phyloP scores from a whole-genome alignment of 1,284 basidiomycete genomes.

The Anthracocystis walkeri region DNA sequence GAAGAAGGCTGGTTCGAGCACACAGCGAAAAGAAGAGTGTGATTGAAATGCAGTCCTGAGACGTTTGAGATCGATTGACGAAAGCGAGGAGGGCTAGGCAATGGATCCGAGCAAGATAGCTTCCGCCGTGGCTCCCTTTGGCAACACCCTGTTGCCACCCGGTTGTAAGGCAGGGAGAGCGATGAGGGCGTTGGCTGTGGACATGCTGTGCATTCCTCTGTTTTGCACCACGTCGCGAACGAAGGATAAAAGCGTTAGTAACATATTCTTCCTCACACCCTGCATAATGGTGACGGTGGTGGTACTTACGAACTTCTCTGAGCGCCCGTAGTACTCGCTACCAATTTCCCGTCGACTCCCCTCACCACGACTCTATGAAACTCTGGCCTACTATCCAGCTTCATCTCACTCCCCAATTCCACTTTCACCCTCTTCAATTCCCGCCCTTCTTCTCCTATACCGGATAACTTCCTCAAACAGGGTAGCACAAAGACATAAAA shows the following conservation, averaged over 20 bases:
- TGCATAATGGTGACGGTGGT: too few relatives aligned
- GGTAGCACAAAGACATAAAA: slow-evolving; percentile 88
- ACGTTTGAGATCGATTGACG: too few relatives aligned
- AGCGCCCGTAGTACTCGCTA: slow-evolving; percentile 73
- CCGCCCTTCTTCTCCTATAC: slow-evolving; percentile 65
- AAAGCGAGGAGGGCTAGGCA: slow-evolving; percentile 6
- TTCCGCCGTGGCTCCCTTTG: slow-evolving; percentile 11
- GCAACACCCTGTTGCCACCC: not conserved
- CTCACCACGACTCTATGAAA: slow-evolving; percentile 82
- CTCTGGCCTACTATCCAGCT: slow-evolving; percentile 80
- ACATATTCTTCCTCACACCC: too few relatives aligned
- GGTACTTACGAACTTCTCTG: slow-evolving; percentile 49
- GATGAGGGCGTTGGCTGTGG: slow-evolving; percentile 60
- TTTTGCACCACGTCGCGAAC: not conserved
- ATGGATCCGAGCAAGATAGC: slow-evolving; percentile 52
- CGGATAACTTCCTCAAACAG: slow-evolving; percentile 76
- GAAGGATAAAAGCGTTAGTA: not conserved
- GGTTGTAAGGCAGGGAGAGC: slow-evolving; percentile 43
- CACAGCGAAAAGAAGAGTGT: too few relatives aligned
- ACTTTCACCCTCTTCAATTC: slow-evolving; percentile 78
- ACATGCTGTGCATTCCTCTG: slow-evolving; percentile 64
- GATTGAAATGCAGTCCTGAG: too few relatives aligned
- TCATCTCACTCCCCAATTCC: slow-evolving; percentile 76
- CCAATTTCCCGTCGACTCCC: slow-evolving; percentile 72
- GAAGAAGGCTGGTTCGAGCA: too few relatives aligned